These are phyloP conservation scores for Pythium folliculosum DNA, from an alignment of 352 stramenopile species.

Conservation along the genomic window DNA sequence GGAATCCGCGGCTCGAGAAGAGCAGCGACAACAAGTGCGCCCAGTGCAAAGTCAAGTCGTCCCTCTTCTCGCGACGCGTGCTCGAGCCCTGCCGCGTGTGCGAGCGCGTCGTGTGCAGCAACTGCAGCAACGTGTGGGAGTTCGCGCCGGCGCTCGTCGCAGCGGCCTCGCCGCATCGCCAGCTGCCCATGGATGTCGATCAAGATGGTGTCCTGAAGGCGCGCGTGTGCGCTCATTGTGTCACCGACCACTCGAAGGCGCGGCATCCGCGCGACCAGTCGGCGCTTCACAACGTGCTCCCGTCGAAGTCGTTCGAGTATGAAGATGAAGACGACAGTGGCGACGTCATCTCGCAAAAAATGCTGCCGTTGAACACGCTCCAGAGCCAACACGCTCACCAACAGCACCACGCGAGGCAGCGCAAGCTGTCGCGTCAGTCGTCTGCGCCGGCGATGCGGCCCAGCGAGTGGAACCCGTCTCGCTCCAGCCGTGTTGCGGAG, in stretches of 20 bases:
- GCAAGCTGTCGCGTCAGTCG: conserved; percentile 2
- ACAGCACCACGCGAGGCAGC: background rate
- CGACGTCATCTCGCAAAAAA: background rate
- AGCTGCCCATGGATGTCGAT: conserved; percentile 1
- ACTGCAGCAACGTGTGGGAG: conserved; percentile 21
- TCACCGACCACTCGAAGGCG: conserved; percentile 21
- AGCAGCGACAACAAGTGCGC: conserved; percentile 18
- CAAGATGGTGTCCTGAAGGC: conserved; percentile 8
- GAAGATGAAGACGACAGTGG: conserved; percentile 13
- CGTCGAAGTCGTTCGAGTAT: conserved; percentile 5
- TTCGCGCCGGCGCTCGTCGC: conserved; percentile 14
- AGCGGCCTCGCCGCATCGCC: background rate
- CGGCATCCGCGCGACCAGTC: conserved; percentile 11
- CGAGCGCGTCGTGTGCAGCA: conserved; percentile 22
- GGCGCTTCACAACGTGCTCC: background rate
- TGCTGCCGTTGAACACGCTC: background rate
- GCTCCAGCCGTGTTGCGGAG: conserved; percentile 23
- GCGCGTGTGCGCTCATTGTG: conserved; percentile 24
- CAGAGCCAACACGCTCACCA: conserved; percentile 4
- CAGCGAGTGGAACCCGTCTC: conserved; percentile 21
- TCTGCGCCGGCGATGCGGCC: background rate
- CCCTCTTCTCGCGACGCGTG: conserved; percentile 13
- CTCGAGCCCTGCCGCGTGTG: conserved; percentile 21
- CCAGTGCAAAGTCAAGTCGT: conserved; percentile 16
- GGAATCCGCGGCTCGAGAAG: conserved; percentile 12